phyloP scores from a whole-genome alignment of 257 asterid genomes.

The Penstemon davidsonii region DNA sequence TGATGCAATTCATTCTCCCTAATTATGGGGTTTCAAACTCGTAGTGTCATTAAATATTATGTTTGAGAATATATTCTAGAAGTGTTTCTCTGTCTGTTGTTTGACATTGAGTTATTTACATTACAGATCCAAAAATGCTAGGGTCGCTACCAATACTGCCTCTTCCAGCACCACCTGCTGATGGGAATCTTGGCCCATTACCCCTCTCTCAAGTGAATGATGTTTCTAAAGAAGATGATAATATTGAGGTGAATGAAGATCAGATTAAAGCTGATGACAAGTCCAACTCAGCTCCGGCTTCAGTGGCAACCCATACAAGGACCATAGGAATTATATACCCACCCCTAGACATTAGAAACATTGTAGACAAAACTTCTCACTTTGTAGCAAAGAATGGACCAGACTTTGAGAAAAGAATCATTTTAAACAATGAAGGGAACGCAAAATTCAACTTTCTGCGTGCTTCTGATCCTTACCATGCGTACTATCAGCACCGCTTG shows the following conservation, averaged over 20 bases:
- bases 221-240: slow-evolving; percentile 29
- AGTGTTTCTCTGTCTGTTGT: neutral
- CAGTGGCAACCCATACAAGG: slow-evolving; percentile 80
- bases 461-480: slow-evolving; percentile 77
- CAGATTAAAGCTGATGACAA: slow-evolving; percentile 30
- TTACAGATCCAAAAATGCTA: slow-evolving; percentile 49
- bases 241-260: slow-evolving; percentile 36
- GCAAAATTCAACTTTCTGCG: slow-evolving; percentile 44
- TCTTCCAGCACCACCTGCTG: slow-evolving; percentile 72
- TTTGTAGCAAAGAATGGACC: slow-evolving; percentile 88
- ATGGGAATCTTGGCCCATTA: slow-evolving; percentile 61
- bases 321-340: slow-evolving; percentile 84
- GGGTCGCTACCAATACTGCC: slow-evolving; percentile 68
- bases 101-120: slow-evolving; percentile 23
- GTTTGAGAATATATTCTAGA: too few species aligned
- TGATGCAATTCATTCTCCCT: too few species aligned
- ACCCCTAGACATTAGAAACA: slow-evolving; percentile 80
- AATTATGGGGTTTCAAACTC: too few species aligned
- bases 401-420: slow-evolving; percentile 75
- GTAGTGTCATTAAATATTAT: too few species aligned
- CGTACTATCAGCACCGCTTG: slow-evolving; percentile 86
- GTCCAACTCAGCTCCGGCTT: slow-evolving; percentile 29
- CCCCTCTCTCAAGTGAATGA: slow-evolving; percentile 55
- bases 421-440: slow-evolving; percentile 73
- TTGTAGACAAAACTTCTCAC: slow-evolving; percentile 79